Evolutionary conservation across 2,329 filamentous ascomycete species (phyloP).

Genomic region (Macrophomina pseudophaseolina): DNA sequence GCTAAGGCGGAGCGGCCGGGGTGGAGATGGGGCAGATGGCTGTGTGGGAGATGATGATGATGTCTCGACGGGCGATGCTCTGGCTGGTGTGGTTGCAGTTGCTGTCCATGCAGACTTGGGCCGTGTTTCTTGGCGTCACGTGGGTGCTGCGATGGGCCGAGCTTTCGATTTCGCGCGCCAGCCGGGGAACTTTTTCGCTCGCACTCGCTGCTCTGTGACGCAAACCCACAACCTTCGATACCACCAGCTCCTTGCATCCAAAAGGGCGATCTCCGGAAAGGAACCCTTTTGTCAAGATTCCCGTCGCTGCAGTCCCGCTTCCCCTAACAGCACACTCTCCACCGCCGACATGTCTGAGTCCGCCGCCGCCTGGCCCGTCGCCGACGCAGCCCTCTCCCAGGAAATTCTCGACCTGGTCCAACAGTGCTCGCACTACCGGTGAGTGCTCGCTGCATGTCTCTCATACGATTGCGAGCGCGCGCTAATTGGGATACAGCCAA

Average conservation of each 20-base stretch:
- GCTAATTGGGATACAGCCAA: conserved; percentile 53
- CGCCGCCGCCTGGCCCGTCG: conserved; percentile 42
- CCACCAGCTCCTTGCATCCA: conserved; percentile 27
- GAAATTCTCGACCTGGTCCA: conserved; percentile 49
- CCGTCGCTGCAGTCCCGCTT: conserved; percentile 8
- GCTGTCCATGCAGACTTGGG: conserved; percentile 25
- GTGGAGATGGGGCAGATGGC: conserved; percentile 25
- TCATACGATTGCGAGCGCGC: neutral
- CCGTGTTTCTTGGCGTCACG: conserved; percentile 24
- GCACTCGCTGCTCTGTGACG: conserved; percentile 10
- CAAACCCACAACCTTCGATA: neutral
- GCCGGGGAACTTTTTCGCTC: conserved; percentile 18
- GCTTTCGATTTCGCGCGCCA: neutral
- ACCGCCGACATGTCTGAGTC: conserved; percentile 27
- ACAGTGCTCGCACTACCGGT: conserved; percentile 34
- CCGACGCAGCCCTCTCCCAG: conserved; percentile 55
- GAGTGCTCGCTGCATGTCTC: neutral
- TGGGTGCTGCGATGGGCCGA: neutral
- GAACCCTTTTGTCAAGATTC: conserved; percentile 45
- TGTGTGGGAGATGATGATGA: conserved; percentile 22
- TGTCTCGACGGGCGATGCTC: conserved; percentile 14
- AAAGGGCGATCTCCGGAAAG: conserved; percentile 52
- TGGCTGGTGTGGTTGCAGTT: conserved; percentile 22
- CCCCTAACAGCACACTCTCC: conserved; percentile 25
- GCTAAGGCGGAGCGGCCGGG: conserved; percentile 32